phyloP scores from a whole-genome alignment of 2,329 filamentous ascomycete genomes.

The Metarhizium guizhouense region DNA sequence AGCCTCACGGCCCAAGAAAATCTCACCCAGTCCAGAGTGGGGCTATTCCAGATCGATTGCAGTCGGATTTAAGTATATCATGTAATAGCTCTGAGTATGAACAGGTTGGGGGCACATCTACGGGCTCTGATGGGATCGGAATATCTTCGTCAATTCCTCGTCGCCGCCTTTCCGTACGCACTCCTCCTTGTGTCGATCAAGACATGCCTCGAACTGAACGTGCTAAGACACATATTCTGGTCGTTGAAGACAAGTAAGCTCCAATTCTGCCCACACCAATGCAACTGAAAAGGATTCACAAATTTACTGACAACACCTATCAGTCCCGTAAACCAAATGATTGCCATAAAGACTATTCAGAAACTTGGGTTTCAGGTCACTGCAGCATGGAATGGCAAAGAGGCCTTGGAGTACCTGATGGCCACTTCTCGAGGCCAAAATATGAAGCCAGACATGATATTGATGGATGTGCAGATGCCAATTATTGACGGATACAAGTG shows the following conservation, averaged over 20 bases:
- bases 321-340: slow-evolving; percentile 62
- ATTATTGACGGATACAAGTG: slow-evolving; percentile 72
- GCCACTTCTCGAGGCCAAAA: slow-evolving; percentile 41
- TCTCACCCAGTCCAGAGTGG: slow-evolving; percentile 52
- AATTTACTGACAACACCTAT: not conserved
- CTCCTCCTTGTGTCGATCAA: slow-evolving; percentile 30
- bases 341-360: slow-evolving; percentile 64
- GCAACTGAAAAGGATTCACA: not conserved
- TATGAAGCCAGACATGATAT: slow-evolving; percentile 60
- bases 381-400: slow-evolving; percentile 70
- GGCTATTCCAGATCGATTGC: slow-evolving; percentile 57
- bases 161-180: slow-evolving; percentile 24
- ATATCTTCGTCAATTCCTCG: slow-evolving; percentile 15
- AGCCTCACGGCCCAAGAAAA: slow-evolving; percentile 43
- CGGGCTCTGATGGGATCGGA: slow-evolving; percentile 18
- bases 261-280: not conserved
- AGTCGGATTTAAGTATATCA: slow-evolving; percentile 54
- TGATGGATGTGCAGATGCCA: slow-evolving; percentile 73
- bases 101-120: slow-evolving; percentile 31
- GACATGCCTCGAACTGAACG: slow-evolving; percentile 49
- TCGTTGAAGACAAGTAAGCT: slow-evolving; percentile 73
- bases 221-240: slow-evolving; percentile 56
- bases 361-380: slow-evolving; percentile 64
- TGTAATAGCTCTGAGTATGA: slow-evolving; percentile 59
- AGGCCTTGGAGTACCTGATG: slow-evolving; percentile 65